These are phyloP conservation scores for Madurella fahalii DNA, from an alignment of 2,329 filamentous ascomycete species.

Conservation along the genomic window DNA sequence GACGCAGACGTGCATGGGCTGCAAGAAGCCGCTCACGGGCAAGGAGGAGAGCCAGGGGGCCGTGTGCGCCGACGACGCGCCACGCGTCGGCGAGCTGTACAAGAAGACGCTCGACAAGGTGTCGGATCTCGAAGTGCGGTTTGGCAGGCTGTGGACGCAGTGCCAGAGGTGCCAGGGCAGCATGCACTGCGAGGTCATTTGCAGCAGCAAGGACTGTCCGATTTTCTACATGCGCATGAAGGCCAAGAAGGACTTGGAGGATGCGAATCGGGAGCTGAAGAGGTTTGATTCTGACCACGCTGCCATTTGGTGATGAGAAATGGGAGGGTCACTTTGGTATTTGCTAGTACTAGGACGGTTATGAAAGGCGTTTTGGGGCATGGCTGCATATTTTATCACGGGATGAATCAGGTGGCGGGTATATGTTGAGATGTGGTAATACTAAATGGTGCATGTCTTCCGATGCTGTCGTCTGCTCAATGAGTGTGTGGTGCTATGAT, in stretches of 20 bases:
- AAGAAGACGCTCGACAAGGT: slow-evolving; percentile 84
- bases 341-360: not conserved
- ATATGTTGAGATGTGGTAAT: not conserved
- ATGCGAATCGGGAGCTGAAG: slow-evolving; percentile 82
- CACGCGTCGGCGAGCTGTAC: slow-evolving; percentile 86
- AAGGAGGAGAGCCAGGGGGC: slow-evolving; percentile 79
- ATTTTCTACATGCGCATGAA: slow-evolving; percentile 99
- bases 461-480: too few relatives aligned
- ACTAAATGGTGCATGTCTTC: not conserved
- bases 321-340: not conserved
- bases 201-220: slow-evolving; percentile 90
- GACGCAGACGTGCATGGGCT: slow-evolving; percentile 97
- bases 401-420: not conserved
- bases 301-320: slow-evolving; percentile 23
- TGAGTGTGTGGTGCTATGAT: too few relatives aligned
- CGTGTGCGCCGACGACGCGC: slow-evolving; percentile 81
- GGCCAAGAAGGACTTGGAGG: slow-evolving; percentile 97
- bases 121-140: slow-evolving; percentile 87
- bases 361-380: slow-evolving; percentile 6
- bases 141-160: slow-evolving; percentile 93
- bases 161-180: slow-evolving; percentile 97
- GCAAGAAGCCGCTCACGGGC: slow-evolving; percentile 87
- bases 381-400: not conserved
- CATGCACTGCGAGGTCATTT: slow-evolving; percentile 98
- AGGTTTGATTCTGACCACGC: slow-evolving; percentile 63